These are phyloP conservation scores for Kurtzmaniella quercitrusa DNA, from an alignment of 1,139 yeast species.

Conservation along the genomic window DNA sequence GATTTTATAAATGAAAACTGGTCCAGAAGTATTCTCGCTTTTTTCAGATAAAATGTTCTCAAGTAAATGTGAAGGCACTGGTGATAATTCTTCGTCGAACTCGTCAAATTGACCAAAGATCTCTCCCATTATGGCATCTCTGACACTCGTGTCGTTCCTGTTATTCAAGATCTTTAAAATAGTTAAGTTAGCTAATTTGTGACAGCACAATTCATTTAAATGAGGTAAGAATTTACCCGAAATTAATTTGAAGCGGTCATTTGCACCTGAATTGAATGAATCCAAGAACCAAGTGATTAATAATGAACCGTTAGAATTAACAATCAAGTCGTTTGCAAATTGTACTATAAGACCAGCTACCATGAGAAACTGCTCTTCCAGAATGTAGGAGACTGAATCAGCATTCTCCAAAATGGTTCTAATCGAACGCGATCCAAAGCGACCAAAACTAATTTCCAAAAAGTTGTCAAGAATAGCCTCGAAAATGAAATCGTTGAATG, in stretches of 20 bases:
- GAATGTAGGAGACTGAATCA: slow-evolving; percentile 38
- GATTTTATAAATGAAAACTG: slow-evolving; percentile 78
- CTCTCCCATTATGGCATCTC: slow-evolving; percentile 56
- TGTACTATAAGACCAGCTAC: slow-evolving; percentile 79
- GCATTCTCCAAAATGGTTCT: slow-evolving; percentile 85
- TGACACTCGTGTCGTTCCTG: slow-evolving; percentile 61
- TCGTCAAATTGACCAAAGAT: slow-evolving; percentile 55
- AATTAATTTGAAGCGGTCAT: slow-evolving; percentile 30
- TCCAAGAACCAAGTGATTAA: slow-evolving; percentile 93
- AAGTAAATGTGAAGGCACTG: slow-evolving; percentile 26
- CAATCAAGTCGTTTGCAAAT: slow-evolving; percentile 75
- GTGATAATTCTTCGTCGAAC: slow-evolving; percentile 16
- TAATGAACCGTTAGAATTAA: slow-evolving; percentile 84
- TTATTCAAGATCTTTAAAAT: slow-evolving; percentile 74
- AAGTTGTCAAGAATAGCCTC: slow-evolving; percentile 80
- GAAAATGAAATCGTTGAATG: slow-evolving; percentile 85
- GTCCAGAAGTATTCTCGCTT: slow-evolving; percentile 60
- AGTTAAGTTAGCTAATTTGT: slow-evolving; percentile 82
- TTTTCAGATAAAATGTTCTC: slow-evolving; percentile 53
- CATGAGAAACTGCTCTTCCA: slow-evolving; percentile 65
- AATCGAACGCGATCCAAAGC: slow-evolving; percentile 94
- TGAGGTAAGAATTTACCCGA: slow-evolving; percentile 56
- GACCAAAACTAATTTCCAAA: slow-evolving; percentile 76
- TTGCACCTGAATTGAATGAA: slow-evolving; percentile 52
- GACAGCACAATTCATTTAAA: slow-evolving; percentile 67